These are phyloP conservation scores for Hordeum pubiflorum DNA, from an alignment of 202 grass and related monocot genomes.

Conservation along the genomic window DNA sequence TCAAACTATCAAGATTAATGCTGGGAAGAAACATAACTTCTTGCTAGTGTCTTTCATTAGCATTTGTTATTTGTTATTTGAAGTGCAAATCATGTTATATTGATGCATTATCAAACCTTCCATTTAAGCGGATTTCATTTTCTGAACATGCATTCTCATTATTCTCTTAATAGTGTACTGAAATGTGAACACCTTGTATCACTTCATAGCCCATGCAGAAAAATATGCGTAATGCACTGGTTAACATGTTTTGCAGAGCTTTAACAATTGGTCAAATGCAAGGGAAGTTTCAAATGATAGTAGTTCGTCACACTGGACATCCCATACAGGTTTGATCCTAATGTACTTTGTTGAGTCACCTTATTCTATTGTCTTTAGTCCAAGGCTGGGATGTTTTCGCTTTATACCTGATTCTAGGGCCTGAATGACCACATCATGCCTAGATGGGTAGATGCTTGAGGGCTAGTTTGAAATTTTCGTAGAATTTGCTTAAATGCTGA, in stretches of 20 bases:
- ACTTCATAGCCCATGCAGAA: background rate
- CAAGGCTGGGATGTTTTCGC: background rate
- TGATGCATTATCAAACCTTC: background rate
- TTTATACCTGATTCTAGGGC: conserved; percentile 2
- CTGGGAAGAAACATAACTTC: background rate
- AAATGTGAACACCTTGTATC: background rate
- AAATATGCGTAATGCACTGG: conserved; percentile 2
- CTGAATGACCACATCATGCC: background rate
- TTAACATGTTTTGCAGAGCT: conserved; percentile 49
- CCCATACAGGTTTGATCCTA: conserved; percentile 76
- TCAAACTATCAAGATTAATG: background rate
- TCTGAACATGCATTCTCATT: background rate
- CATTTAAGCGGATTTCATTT: conserved; percentile 15
- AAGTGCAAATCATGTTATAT: background rate
- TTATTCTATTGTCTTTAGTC: background rate
- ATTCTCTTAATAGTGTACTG: background rate
- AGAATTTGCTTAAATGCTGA: background rate
- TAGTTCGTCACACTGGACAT: conserved; percentile 90
- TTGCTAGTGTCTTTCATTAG: background rate
- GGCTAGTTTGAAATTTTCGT: background rate
- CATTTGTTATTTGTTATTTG: background rate
- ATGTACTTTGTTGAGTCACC: background rate
- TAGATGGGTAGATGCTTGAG: conserved; percentile 17
- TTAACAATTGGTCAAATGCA: conserved; percentile 99
- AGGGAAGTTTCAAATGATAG: conserved; percentile 98